A percentile compares a stretch with the other conserved stretches of the same genome.
These are phyloP conservation scores for Alloascoidea africana DNA, from an alignment of 805 yeast species.

Conservation along the genomic window DNA sequence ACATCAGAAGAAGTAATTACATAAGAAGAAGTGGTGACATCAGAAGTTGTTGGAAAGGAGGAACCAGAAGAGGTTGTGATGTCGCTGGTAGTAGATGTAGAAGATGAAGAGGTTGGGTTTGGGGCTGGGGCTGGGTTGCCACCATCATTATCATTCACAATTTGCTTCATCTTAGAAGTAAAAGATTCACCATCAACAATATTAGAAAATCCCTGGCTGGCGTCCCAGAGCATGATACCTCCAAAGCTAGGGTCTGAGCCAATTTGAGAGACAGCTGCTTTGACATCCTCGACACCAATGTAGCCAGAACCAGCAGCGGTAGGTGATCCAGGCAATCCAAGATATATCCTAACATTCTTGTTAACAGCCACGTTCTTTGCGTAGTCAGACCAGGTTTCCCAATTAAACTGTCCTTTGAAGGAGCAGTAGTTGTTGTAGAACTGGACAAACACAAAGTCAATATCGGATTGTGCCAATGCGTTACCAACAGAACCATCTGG, in stretches of 20 bases:
- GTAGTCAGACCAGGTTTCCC: conserved; percentile 58
- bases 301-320: conserved; percentile 44
- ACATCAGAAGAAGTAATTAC: conserved; percentile 7
- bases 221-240: conserved; percentile 81
- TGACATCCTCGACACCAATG: conserved; percentile 23
- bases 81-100: conserved; percentile 8
- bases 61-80: conserved; percentile 5
- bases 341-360: conserved; percentile 46
- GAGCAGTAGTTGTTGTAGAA: conserved; percentile 80
- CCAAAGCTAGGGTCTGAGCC: conserved; percentile 33
- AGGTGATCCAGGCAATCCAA: conserved; percentile 61
- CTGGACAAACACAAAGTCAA: conserved; percentile 78
- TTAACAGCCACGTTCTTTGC: conserved; percentile 51
- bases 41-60: conserved; percentile 4
- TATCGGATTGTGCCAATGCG: conserved; percentile 45
- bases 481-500: conserved; percentile 65
- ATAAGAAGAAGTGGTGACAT: conserved; percentile 5
- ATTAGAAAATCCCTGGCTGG: conserved; percentile 39
- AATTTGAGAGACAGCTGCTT: conserved; percentile 11
- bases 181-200: conserved; percentile 29
- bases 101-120: conserved; percentile 5
- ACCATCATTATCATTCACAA: conserved; percentile 17
- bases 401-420: conserved; percentile 38
- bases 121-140: conserved; percentile 6
- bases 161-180: conserved; percentile 26